Evolutionary conservation across 2,329 filamentous ascomycete genomes (phyloP).

Genomic region (Aspergillus neoniger): DNA sequence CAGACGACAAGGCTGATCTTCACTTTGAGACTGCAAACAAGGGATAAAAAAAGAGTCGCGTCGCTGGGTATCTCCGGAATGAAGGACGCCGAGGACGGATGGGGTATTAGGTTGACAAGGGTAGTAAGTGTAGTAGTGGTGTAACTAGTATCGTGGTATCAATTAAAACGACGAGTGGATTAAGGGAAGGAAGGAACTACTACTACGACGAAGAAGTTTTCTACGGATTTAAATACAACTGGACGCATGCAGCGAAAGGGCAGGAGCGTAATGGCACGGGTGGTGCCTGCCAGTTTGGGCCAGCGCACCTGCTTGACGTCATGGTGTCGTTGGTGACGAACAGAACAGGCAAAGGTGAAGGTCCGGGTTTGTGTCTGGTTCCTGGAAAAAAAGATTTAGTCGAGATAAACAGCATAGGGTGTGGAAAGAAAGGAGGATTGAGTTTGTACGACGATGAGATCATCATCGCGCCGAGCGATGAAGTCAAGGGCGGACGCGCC

Average conservation of each 20-base stretch:
- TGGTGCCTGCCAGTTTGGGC: neutral
- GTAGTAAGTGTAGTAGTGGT: neutral
- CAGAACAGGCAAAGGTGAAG: neutral
- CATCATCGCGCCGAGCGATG: neutral
- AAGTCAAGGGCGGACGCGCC: neutral
- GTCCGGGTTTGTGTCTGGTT: too few relatives aligned
- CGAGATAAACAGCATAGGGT: neutral
- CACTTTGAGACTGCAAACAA: slow-evolving; percentile 6
- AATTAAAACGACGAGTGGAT: neutral
- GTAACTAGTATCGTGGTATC: neutral
- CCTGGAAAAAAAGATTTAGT: too few relatives aligned
- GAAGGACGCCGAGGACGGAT: slow-evolving; percentile 15
- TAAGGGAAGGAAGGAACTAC: neutral
- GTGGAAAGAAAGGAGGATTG: neutral
- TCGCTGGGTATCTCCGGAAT: slow-evolving; percentile 27
- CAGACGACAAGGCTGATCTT: slow-evolving; percentile 6
- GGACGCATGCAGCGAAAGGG: neutral
- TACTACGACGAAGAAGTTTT: neutral
- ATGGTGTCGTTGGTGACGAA: slow-evolving; percentile 10
- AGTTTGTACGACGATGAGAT: slow-evolving; percentile 2
- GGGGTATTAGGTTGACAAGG: too few relatives aligned
- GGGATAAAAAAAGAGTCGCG: slow-evolving; percentile 13
- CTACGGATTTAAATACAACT: neutral
- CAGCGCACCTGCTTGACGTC: slow-evolving; percentile 11
- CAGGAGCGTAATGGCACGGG: neutral